phyloP scores from a whole-genome alignment of 371 early-diverging fungal species.

The Nematocida sp. region DNA sequence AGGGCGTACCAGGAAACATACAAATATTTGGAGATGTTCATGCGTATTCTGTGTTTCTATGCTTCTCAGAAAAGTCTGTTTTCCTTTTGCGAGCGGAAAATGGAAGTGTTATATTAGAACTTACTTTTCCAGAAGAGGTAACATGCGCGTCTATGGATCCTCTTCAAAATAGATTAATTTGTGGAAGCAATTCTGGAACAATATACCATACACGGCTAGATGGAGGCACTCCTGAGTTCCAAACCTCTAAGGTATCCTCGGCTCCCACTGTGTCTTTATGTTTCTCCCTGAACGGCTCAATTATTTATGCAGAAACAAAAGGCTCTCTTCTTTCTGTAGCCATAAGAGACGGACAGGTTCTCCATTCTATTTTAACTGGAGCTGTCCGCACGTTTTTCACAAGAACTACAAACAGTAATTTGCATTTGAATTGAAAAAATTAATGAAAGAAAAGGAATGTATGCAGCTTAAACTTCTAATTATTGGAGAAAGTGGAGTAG shows the following conservation, averaged over 20 bases:
- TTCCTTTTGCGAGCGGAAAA: neutral
- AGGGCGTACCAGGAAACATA: neutral
- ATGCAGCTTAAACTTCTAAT: conserved; percentile 64
- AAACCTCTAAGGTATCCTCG: neutral
- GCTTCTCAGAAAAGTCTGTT: neutral
- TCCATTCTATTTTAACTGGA: neutral
- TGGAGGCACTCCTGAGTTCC: conserved; percentile 4
- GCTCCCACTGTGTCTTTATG: neutral
- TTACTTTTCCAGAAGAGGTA: conserved; percentile 30
- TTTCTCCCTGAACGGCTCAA: conserved; percentile 14
- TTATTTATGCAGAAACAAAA: conserved; percentile 4
- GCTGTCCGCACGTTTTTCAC: neutral
- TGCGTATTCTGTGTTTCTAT: conserved; percentile 2
- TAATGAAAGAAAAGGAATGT: conserved; percentile 32
- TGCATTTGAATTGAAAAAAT: conserved; percentile 50
- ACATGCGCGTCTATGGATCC: conserved; percentile 6
- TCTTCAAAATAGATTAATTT: conserved; percentile 6
- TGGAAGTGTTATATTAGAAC: conserved; percentile 9
- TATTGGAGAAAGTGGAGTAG: conserved; percentile 71
- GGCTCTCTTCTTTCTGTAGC: neutral
- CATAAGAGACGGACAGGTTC: conserved; percentile 26
- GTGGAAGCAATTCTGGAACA: conserved; percentile 1
- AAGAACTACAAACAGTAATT: conserved; percentile 45
- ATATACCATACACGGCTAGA: conserved; percentile 36
- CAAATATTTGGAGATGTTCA: conserved; percentile 25